phyloP scores from a whole-genome alignment of 2,329 filamentous ascomycete species.

The Penicillium sclerotiorum region DNA sequence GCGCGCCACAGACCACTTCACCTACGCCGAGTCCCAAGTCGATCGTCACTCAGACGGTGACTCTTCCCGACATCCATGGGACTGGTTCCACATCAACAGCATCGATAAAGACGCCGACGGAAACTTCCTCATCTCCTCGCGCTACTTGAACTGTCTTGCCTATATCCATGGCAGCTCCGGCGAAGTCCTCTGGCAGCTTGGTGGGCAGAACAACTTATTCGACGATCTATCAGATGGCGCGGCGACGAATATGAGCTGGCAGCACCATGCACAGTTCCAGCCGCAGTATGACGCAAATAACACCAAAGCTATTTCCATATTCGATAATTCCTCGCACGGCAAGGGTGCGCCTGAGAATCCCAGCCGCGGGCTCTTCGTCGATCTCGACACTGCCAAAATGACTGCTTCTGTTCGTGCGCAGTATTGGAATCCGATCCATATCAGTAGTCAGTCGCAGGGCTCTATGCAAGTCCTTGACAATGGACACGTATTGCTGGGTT shows the following conservation, averaged over 20 bases:
- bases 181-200: constrained; percentile 55
- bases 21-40: constrained; percentile 28
- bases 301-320: constrained; percentile 38
- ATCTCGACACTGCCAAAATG: constrained; percentile 44
- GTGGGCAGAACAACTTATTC: constrained; percentile 51
- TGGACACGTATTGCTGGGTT: constrained; percentile 54
- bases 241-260: constrained; percentile 54
- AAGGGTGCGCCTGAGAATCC: constrained; percentile 23
- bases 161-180: constrained; percentile 49
- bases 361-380: constrained; percentile 50
- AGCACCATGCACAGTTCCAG: constrained; percentile 55
- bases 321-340: constrained; percentile 43
- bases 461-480: constrained; percentile 46
- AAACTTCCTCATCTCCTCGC: constrained; percentile 49
- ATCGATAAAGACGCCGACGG: constrained; percentile 54
- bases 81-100: constrained; percentile 61
- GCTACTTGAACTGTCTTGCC: constrained; percentile 39
- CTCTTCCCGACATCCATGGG: constrained; percentile 42
- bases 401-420: constrained; percentile 47
- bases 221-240: constrained; percentile 42
- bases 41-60: constrained; percentile 21
- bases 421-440: constrained; percentile 43
- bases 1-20: constrained; percentile 51
- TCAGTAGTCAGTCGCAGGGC: constrained; percentile 48
- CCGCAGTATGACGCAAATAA: constrained; percentile 22